Evolutionary conservation across 2,329 filamentous ascomycete genomes (phyloP), one percentile per base, ranked within the genome.

Genomic region (Clarireedia homoeocarpa): DNA sequence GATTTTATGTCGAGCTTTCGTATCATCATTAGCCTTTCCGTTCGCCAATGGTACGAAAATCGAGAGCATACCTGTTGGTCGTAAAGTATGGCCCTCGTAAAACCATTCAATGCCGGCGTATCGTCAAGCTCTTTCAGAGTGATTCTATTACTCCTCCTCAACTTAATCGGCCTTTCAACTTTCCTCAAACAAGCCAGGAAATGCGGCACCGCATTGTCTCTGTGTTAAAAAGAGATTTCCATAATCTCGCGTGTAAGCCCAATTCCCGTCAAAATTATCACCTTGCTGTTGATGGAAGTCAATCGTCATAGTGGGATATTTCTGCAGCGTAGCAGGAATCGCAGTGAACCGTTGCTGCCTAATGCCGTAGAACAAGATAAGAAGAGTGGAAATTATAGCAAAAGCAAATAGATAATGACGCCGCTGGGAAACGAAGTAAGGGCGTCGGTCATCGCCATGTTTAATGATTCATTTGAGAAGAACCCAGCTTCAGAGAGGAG

Each of bases 161-260:
- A 45, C 17, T 42, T 23, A 3, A 58, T 48, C 4, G 58, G 56
- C 20, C 59, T 15, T 7, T 62, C 50, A n/a, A 62, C 55, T 45
- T 61, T 61, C 59, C 24, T 51, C 30, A 47, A 58, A 59, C 12
- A 61, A 51, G 4, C 53, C 53, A 9, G 55, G 55, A 42, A 61
- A 58, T 2, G 55, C 50, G 4, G 38, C 17, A 30, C 45, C 45
- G 40, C 58, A 61, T 48, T 61, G 59, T 45, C 48, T 40, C 7
- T 51, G 36, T 9, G 42, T 50, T 17, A 60, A 38, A 24, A 39
- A 52, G 27, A 38, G n/a, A 54, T 49, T 54, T 6, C 52, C 23
- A 49, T 42, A 40, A 49, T 49, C 52, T n/a, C 52, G 40, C 24
- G 44, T 54, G 5, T 49, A 54, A 26, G 49, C 42, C 45, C 45